Evolutionary conservation across 495 filamentous ascomycete species (phyloP), one percentile per base, ranked within the genome.

Genomic region (Aspergillus asperescens): DNA sequence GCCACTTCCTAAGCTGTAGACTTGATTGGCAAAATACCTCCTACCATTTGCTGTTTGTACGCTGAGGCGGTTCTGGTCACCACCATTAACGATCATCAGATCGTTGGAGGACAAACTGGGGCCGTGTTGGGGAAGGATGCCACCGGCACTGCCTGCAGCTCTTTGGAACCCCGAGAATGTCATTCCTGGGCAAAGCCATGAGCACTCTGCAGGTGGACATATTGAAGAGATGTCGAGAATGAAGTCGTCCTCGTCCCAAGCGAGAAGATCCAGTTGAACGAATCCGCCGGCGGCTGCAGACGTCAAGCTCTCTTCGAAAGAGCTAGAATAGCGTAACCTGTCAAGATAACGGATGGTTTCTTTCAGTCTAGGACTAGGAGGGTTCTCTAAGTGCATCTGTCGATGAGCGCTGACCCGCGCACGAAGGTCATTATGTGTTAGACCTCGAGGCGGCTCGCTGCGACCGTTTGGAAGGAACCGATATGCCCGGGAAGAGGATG

Each of bases 261-360:
- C 56, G 8, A 73, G 68, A 34, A 68, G 63, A 22, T 72, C 73
- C 12, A 67, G 44, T 41, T 67, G 65, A 48, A 78, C 72, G 55
- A 79, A 73, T 39, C 77, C 67, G 64, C 77, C 61, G 60, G 75
- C 59, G 41, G 76, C 54, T 9, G 80, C 82, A 5, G 72, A 72
- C 13, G 66, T 71, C 19, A 82, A 62, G 51, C 77, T 78, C 52
- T 86, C 82, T 45, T 83, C 75, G 23, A 76, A 70, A 12, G 74
- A 75, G 39, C 62, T 74, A 8, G 79, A 81, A 51, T 72, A 70
- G 7, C 83, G 81, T 53, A 88, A 61, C 37, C 73, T 69, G 35
- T 81, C 81, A 10, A 89, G 73, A 58, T 87, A 88, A 54, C 76
- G 77, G 57, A 89, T 82, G 4, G 77, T 79, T 41, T 83, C 74